phyloP scores from a whole-genome alignment of 129 eudicot species.

The Lonicera japonica region DNA sequence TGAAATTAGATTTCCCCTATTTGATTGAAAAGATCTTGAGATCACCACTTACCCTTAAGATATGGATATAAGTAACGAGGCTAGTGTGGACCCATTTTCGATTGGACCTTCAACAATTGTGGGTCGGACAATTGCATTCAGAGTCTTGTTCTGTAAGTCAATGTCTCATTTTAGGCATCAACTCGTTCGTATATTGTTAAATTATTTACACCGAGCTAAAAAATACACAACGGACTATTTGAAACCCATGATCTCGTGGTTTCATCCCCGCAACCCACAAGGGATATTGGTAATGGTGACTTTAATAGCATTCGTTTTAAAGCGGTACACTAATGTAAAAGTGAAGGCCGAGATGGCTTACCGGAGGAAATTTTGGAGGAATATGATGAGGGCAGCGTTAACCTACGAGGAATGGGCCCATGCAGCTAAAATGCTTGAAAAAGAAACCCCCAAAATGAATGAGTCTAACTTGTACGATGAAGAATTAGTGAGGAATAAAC shows the following conservation, averaged over 20 bases:
- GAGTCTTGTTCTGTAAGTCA: slow-evolving; percentile 77
- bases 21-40: background rate
- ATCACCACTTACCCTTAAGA: background rate
- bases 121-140: slow-evolving; percentile 75
- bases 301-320: slow-evolving; percentile 65
- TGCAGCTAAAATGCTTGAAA: slow-evolving; percentile 95
- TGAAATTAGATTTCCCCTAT: too few species aligned
- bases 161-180: slow-evolving; percentile 65
- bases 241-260: slow-evolving; percentile 66
- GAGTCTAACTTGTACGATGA: slow-evolving; percentile 75
- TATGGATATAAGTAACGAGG: slow-evolving; percentile 93
- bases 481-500: slow-evolving; percentile 78
- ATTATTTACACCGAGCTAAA: slow-evolving; percentile 31
- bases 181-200: slow-evolving; percentile 25
- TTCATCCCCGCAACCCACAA: slow-evolving; percentile 93
- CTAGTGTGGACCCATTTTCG: slow-evolving; percentile 64
- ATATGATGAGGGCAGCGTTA: slow-evolving; percentile 82
- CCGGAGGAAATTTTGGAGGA: slow-evolving; percentile 86
- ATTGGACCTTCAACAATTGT: slow-evolving; percentile 79
- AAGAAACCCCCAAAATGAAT: slow-evolving; percentile 65
- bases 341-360: slow-evolving; percentile 83
- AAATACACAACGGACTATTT: slow-evolving; percentile 19
- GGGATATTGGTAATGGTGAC: slow-evolving; percentile 80
- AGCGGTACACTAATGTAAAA: slow-evolving; percentile 80
- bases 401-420: slow-evolving; percentile 99